phyloP scores from a whole-genome alignment of 2,329 filamentous ascomycete species.

The Bisporella sp. region DNA sequence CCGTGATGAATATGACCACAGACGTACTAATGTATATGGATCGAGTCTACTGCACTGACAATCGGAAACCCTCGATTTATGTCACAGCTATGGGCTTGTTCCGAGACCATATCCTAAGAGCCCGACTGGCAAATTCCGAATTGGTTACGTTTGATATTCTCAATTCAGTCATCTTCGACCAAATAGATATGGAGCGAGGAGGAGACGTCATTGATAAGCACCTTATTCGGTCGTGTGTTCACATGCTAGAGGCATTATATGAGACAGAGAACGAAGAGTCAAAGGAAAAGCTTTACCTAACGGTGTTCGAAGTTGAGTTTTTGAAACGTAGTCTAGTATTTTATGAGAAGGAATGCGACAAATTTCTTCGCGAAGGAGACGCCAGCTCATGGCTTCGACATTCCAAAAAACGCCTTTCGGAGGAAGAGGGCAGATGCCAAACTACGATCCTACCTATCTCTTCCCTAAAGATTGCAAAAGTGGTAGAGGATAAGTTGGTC shows the following conservation, averaged over 20 bases:
- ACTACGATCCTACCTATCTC: conserved; percentile 74
- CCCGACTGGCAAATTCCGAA: conserved; percentile 39
- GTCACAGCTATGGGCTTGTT: conserved; percentile 80
- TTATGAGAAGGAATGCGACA: conserved; percentile 69
- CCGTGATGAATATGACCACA: conserved; percentile 92
- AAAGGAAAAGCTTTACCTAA: conserved; percentile 74
- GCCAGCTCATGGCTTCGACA: conserved; percentile 76
- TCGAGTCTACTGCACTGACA: conserved; percentile 70
- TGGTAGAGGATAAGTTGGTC: conserved; percentile 80
- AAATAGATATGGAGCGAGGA: conserved; percentile 86
- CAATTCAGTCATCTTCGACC: conserved; percentile 76
- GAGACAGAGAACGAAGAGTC: conserved; percentile 74
- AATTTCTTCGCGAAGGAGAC: conserved; percentile 69
- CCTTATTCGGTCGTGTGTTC: conserved; percentile 73
- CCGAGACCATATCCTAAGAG: conserved; percentile 73
- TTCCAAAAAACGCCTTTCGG: conserved; percentile 64
- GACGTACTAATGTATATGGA: conserved; percentile 99
- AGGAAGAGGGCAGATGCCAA: conserved; percentile 76
- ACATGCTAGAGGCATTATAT: conserved; percentile 87
- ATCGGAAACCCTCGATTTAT: conserved; percentile 71
- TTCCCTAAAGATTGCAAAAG: conserved; percentile 61
- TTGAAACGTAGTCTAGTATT: conserved; percentile 63
- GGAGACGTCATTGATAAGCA: conserved; percentile 83
- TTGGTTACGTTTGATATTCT: conserved; percentile 65
- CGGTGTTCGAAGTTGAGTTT: conserved; percentile 74